Base-by-base conservation (phyloP, 108 stramenopile species). In the Nitzschia sp. region DNA sequence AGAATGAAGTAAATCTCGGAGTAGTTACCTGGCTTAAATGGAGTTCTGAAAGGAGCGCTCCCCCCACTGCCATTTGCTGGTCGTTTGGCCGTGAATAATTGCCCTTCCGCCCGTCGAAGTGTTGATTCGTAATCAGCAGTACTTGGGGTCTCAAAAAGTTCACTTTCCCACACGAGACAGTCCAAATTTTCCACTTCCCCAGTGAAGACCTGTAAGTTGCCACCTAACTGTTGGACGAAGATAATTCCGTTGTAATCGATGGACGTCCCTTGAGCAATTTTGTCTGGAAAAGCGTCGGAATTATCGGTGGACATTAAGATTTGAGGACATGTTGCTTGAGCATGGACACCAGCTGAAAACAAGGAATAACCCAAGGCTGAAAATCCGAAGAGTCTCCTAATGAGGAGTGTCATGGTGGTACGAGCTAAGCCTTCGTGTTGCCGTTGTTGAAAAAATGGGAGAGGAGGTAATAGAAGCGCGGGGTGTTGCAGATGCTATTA, bases 91-190 rank as follows among this genome's bases (percentile, higher is more conserved):
- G 13, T 22, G 8, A 22, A 8, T 21, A 50, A 21, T 8, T 50
- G 8, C 48, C 48, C 21, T 4, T 50, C 48, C 17, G 4, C 21
- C 48, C 19, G 38, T 9, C 6, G 38, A 11, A 11, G 9, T 8
- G 13, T 50, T 11, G 19, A 5, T 8, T 21, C 8, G 48, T 21
- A 50, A 21, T 16, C 13, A n/a, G 13, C 16, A 50, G 8, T 21
- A n/a, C 9, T 21, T 21, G 48, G 48, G 48, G 21, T 4, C 21
- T 50, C 48, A 50, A 11, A 16, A 4, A 21, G 4, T 4, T n/a
- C 48, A 50, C 48, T 50, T 50, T 50, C 48, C 48, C 48, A 50
- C 16, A 50, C 19, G 17, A 50, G 19, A 50, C 48, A 50, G 5
- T 11, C 19, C 48, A 50, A 50, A 22, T 50, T 22, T 21, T 21